Conservation (phyloP, 2,329 filamentous ascomycete species). For the Ophiostoma montium region DNA sequence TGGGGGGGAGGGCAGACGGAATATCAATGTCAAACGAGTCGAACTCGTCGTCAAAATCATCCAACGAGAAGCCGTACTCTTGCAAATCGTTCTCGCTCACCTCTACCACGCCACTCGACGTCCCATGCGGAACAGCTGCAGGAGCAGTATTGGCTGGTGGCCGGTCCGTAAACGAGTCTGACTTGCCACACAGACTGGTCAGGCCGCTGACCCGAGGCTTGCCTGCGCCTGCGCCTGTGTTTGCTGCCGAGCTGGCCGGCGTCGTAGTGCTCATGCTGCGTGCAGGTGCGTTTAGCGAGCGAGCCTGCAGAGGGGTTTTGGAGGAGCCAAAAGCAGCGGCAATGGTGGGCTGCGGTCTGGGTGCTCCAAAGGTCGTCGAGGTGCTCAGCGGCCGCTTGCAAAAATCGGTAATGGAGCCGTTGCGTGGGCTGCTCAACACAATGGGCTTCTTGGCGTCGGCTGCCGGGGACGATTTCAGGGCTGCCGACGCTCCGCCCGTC, state of each 20-base stretch:
- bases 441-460: background rate
- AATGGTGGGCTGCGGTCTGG: conserved; percentile 4
- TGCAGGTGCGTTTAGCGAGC: conserved; percentile 22
- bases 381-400: conserved; percentile 10
- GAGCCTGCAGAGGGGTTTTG: conserved; percentile 19
- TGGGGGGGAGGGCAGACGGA: conserved; percentile 33
- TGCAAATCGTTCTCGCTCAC: conserved; percentile 2
- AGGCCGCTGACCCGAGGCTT: background rate
- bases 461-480: conserved; percentile 8
- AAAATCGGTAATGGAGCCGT: conserved; percentile 22
- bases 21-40: conserved; percentile 48
- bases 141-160: conserved; percentile 14
- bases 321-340: no score
- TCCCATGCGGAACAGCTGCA: background rate
- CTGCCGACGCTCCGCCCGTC: background rate
- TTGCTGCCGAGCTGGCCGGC: background rate
- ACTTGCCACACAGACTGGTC: conserved; percentile 7
- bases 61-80: conserved; percentile 40
- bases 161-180: conserved; percentile 32
- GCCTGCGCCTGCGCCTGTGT: background rate
- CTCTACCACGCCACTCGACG: background rate
- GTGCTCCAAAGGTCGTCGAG: background rate
- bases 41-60: conserved; percentile 73
- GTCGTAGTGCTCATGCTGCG: background rate
- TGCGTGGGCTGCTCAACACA: conserved; percentile 26